Base-by-base conservation (phyloP, 2,329 filamentous ascomycete genomes). In the Calonectria honghensis region DNA sequence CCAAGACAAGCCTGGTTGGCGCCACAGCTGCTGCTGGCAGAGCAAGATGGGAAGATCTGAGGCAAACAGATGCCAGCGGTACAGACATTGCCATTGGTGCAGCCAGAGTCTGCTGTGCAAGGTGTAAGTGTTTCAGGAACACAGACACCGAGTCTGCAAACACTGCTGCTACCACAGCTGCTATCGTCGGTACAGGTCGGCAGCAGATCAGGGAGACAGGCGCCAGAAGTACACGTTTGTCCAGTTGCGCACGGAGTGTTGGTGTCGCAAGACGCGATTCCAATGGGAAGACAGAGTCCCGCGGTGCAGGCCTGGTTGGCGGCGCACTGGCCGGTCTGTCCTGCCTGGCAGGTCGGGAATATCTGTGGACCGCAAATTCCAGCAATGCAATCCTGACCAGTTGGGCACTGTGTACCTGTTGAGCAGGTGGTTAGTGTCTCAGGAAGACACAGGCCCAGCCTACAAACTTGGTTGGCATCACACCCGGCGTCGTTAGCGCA, bases 391-490 rank as follows among this genome's bases (percentile, higher is more conserved):
- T 52, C 24, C 32, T 70, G 59, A n/a, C 57, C 50, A 16, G 27
- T 41, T 9, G n/a, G 1, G 9, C 71, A 69, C n/a, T 70, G 29
- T 13, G 32, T 18, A 4, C 54, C 31, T 4, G 54, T 27, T 1
- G 39, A 14, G 29, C 71, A 73, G 1, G 29, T 2, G 10, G 35
- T 16, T 6, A 73, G 35, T 2, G 52, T 27, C 11, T 68, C 18
- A 1, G 70, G 64, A 3, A 72, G 24, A 35, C 70, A 73, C 7
- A 73, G 52, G 2, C 70, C 70, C 10, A 73, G 35, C 7, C 64
- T 32, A 6, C 70, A 72, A 6, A 52, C 52, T 18, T 68, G 39
- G n/a, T 9, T 37, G 7, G 51, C n/a, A 5, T 50, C 24, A 7
- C 70, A 72, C 3, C 24, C 41, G 35, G 50, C n/a, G 4, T 66